A percentile compares a stretch with the other conserved stretches of the same genome.
These are phyloP conservation scores for Bertia moriformis DNA, from an alignment of 2,329 filamentous ascomycete genomes.

Conservation along the genomic window DNA sequence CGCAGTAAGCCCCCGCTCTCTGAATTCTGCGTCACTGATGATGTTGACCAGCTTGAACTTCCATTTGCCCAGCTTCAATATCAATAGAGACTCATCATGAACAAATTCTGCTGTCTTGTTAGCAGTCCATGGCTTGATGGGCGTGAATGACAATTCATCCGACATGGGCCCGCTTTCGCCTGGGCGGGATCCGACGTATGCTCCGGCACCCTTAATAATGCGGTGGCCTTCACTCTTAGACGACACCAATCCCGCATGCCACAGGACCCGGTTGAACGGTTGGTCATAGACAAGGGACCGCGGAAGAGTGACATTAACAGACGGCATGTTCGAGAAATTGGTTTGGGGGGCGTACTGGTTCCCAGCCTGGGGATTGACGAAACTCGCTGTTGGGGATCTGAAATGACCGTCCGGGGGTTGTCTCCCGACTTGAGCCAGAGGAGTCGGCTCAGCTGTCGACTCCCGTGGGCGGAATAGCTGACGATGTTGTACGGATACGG, in stretches of 20 bases:
- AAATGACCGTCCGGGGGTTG: neutral
- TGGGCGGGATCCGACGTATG: constrained; percentile 27
- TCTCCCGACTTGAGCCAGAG: neutral
- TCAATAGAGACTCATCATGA: constrained; percentile 31
- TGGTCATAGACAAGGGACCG: constrained; percentile 29
- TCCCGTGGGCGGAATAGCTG: neutral
- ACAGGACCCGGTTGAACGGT: constrained; percentile 30
- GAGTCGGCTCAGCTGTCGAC: neutral
- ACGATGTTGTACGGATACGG: neutral
- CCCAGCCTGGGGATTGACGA: neutral
- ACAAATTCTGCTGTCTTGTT: constrained; percentile 29
- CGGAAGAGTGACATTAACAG: constrained; percentile 25
- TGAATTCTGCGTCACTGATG: constrained; percentile 35
- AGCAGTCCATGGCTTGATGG: constrained; percentile 24
- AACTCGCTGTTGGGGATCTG: neutral
- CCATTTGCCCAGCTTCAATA: constrained; percentile 43
- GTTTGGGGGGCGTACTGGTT: constrained; percentile 21
- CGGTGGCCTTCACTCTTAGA: constrained; percentile 35
- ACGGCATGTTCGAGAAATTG: constrained; percentile 19
- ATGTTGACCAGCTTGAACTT: constrained; percentile 41
- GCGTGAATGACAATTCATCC: constrained; percentile 29
- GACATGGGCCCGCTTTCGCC: constrained; percentile 22
- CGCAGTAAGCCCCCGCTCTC: constrained; percentile 23
- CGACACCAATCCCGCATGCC: constrained; percentile 30
- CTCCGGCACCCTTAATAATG: constrained; percentile 29